Conservation (phyloP, 1,139 yeast species). For the Scheffersomyces cryptocercus region DNA sequence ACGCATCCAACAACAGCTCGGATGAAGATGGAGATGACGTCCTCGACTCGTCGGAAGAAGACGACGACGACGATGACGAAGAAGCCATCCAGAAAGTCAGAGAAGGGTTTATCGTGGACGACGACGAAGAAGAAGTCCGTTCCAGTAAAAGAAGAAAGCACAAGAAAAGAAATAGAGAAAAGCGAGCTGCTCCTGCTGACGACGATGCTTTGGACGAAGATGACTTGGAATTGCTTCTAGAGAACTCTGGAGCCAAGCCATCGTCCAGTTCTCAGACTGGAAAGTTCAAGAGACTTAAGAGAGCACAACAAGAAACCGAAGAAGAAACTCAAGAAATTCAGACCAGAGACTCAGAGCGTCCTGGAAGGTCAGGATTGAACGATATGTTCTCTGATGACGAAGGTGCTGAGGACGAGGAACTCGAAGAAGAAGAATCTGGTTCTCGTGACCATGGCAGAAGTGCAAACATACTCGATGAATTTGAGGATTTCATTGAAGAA, state of each 20-base stretch:
- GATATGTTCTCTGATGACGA: conserved; percentile 89
- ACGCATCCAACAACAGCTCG: conserved; percentile 26
- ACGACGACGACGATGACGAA: conserved; percentile 73
- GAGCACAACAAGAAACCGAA: conserved; percentile 50
- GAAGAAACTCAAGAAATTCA: conserved; percentile 22
- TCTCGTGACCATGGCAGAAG: conserved; percentile 29
- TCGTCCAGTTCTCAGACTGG: conserved; percentile 30
- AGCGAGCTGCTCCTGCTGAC: conserved; percentile 34
- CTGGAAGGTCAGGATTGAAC: conserved; percentile 47
- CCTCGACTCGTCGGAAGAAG: conserved; percentile 73
- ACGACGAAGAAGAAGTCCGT: conserved; percentile 57
- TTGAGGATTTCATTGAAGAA: conserved; percentile 96
- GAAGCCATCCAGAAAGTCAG: conserved; percentile 75
- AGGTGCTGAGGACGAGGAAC: conserved; percentile 46
- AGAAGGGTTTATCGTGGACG: conserved; percentile 94
- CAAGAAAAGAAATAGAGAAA: conserved; percentile 43
- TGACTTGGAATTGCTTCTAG: conserved; percentile 87
- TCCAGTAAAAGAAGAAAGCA: conserved; percentile 31
- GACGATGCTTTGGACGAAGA: conserved; percentile 88
- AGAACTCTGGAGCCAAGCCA: conserved; percentile 75
- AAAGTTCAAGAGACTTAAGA: conserved; percentile 78
- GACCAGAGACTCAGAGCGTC: conserved; percentile 8
- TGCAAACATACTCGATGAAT: conserved; percentile 63
- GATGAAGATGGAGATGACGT: conserved; percentile 48
- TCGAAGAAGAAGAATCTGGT: conserved; percentile 31